Evolutionary conservation across 257 asterid species (phyloP), one percentile per base, ranked within the genome.

Genomic region (Ophiorrhiza pumila): DNA sequence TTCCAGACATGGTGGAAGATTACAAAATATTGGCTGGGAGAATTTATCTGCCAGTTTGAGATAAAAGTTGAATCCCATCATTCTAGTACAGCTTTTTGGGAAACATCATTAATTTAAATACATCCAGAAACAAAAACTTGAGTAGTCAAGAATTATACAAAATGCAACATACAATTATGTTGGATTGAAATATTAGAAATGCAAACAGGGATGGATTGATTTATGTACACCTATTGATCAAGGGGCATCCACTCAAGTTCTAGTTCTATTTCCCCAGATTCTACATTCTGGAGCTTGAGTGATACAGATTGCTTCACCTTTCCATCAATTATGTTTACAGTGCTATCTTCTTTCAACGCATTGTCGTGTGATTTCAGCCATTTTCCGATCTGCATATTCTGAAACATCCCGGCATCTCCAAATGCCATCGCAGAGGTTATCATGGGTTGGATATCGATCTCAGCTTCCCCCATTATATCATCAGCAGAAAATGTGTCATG

Each of bases 201-300:
- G 43, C 41, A 49, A 45, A 46, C 9, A 53, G 0, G 31, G 23
- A 25, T 39, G 45, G 22, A 29, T 25, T 17, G 22, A 68, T 32
- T 41, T 77, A 77, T 76, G 60, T 74, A 70, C 80, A 46, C 79
- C 75, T 78, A 91, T 80, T 88, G 92, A 58, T 88, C 97, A 69
- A 95, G 95, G 77, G 98, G 92, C 67, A 92, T 89, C 99, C 99
- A 95, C 86, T 95, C 99, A 59, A 95, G 72, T 74, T 92, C 94
- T 80, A 95, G 84, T 55, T 87, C 86, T 49, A 95, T 23, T 56
- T 92, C 98, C 67, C 99, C 99, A 58, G 91, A 87, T 86, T 95
- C 99, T 31, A 95, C 98, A 66, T 95, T 90, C 79, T 95, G 98
- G 35, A 95, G 97, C 85, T 90, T 89, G 37, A 95, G 78, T 3